Conservation (phyloP, 75 land plant genomes). For the Picea sitchensis region DNA sequence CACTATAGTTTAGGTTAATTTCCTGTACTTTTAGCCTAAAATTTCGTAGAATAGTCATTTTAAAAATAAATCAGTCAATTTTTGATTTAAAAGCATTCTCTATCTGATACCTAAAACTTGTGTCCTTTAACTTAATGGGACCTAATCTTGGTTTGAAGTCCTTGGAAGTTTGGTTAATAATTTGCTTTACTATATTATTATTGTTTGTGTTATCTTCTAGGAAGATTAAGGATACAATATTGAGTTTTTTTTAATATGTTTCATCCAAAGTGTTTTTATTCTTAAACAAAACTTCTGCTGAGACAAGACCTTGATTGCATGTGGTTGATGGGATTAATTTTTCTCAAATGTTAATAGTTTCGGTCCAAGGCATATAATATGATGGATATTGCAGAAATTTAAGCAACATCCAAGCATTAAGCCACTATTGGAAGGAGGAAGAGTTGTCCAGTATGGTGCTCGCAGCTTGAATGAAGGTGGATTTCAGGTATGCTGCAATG, state of each 20-base stretch:
- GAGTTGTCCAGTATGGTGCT: constrained; percentile 93
- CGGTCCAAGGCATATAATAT: background rate
- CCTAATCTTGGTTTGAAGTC: background rate
- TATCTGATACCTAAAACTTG: too few species aligned
- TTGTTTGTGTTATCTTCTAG: background rate
- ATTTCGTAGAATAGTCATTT: background rate
- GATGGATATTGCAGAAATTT: constrained; percentile 50
- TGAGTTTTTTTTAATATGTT: too few species aligned
- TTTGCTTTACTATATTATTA: background rate
- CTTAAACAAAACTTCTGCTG: too few species aligned
- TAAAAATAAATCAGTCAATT: too few species aligned
- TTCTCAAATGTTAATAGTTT: background rate
- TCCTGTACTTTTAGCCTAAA: background rate
- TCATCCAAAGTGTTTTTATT: too few species aligned
- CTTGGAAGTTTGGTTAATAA: background rate
- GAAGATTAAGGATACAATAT: too few species aligned
- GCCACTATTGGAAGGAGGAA: constrained; percentile 86
- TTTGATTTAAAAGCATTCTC: too few species aligned
- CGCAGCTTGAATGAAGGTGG: constrained; percentile 99
- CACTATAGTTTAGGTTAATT: background rate
- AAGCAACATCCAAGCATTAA: constrained; percentile 89
- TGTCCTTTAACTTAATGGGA: background rate
- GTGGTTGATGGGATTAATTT: background rate
- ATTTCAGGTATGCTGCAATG: constrained; percentile 55
- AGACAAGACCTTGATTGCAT: background rate